A percentile compares a stretch with the other conserved stretches of the same genome.
These are phyloP conservation scores for Setaria viridis DNA, from an alignment of 202 grass and related monocot species.

Conservation along the genomic window DNA sequence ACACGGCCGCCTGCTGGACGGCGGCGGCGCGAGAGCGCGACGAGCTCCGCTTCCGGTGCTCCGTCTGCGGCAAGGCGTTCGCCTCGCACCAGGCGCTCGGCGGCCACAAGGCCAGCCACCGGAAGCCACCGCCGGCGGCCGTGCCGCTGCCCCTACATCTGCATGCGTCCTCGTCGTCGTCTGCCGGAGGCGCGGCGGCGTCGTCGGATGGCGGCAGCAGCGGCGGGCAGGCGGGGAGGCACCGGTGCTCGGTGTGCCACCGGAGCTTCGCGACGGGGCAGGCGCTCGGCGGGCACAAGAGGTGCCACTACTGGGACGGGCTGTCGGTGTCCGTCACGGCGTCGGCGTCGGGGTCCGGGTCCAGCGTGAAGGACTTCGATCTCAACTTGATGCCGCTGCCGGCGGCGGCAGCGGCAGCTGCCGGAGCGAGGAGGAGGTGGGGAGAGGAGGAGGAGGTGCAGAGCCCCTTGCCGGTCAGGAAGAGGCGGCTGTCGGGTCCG, in stretches of 20 bases:
- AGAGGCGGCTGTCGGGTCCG: constrained; percentile 49
- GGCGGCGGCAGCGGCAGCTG: not conserved
- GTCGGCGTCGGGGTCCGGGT: constrained; percentile 48
- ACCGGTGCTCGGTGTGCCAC: constrained; percentile 79
- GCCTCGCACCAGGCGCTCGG: constrained; percentile 84
- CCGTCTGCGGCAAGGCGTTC: constrained; percentile 88
- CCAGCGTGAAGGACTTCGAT: constrained; percentile 56
- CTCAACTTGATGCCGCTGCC: constrained; percentile 58
- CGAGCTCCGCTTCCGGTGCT: constrained; percentile 67
- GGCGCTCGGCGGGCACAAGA: constrained; percentile 95
- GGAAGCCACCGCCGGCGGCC: constrained; percentile 30
- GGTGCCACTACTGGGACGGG: constrained; percentile 87
- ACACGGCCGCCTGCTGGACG: not conserved
- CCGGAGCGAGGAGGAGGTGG: constrained; percentile 19
- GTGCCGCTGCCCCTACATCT: not conserved
- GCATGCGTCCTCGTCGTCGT: not conserved
- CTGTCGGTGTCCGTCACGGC: constrained; percentile 47
- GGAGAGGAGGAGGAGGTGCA: constrained; percentile 73
- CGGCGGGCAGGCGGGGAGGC: constrained; percentile 26
- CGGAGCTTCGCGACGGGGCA: constrained; percentile 76
- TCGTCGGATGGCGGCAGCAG: not conserved
- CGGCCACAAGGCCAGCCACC: constrained; percentile 94
- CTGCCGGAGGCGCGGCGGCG: not conserved
- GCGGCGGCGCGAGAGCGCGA: constrained; percentile 19
- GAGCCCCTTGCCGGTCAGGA: constrained; percentile 69